Evolutionary conservation across 441 rosid species (phyloP), one percentile per base, ranked within the genome.

Genomic region (Bocquillonia castaneifolia): DNA sequence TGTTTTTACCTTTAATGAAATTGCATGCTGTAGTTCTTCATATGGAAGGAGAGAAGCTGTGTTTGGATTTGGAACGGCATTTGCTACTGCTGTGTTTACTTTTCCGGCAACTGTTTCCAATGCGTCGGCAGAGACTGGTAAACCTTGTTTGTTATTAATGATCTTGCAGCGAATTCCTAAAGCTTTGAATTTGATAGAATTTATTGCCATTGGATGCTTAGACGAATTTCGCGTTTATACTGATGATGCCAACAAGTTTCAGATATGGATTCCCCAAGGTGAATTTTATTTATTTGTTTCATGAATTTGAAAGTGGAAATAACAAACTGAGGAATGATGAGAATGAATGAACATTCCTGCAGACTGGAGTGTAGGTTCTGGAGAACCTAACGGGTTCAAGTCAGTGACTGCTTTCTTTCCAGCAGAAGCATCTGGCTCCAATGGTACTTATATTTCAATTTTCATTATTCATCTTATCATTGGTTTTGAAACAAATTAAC

Each of bases 321-420:
- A n/a, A 18, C 10, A 6, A 20, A 50, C 26, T 13, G 10, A 37
- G 10, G 37, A 15, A 50, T 4, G 2, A 28, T 45, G 10, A 52
- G 57, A 37, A 15, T 20, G 39, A 18, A 18, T 58, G 1, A 20
- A 44, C 57, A 50, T 56, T 65, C 34, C 25, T 72, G 82, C 79
- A 93, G 99, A 86, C 65, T 91, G 99, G 99, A 77, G 68, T 76
- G 80, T 87, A 8, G 96, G 93, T 8, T 55, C 67, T 1, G 96
- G 89, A 57, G 96, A 88, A 63, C 80, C 90, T 0, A 79, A 62
- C 74, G 92, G 96, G 62, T 91, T 86, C 84, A 89, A 90, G 74
- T 85, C 93, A n/a, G 81, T 94, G 70, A 91, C 90, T 6, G 94
- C 97, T 70, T 91, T 91, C 73, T 91, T 77, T 72, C 96, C 96